Conservation (phyloP, 1,284 basidiomycete genomes). For the Sanghuangporus weigelae region DNA sequence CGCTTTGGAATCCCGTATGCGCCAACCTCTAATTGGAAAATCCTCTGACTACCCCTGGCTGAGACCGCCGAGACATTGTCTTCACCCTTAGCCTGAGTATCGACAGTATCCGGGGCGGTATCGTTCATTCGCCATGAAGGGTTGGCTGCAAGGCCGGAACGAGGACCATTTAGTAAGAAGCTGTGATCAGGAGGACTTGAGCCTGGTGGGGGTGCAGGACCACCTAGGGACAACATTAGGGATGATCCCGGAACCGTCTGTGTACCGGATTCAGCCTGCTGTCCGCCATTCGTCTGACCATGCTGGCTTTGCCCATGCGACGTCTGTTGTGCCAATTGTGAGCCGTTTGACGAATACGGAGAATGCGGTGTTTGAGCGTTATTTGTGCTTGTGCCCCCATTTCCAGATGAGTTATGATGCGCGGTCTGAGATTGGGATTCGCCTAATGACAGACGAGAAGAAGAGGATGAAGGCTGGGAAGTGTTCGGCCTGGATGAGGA, state of each 20-base stretch:
- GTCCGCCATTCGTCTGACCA: slow-evolving; percentile 6
- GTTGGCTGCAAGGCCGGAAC: background rate
- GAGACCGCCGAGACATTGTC: background rate
- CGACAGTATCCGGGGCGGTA: background rate
- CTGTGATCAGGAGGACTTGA: slow-evolving; percentile 9
- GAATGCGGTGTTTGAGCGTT: slow-evolving; percentile 7
- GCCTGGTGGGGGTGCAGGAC: slow-evolving; percentile 7
- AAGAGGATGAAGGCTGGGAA: background rate
- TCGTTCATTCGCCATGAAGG: background rate
- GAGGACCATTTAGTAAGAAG: slow-evolving; percentile 2
- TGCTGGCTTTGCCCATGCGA: slow-evolving; percentile 4
- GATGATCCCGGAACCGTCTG: slow-evolving; percentile 12
- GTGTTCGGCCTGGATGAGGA: slow-evolving; percentile 7
- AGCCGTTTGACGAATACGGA: background rate
- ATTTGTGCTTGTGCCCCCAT: background rate
- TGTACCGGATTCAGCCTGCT: slow-evolving; percentile 5
- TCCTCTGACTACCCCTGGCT: background rate
- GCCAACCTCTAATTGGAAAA: slow-evolving; percentile 64
- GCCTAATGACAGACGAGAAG: slow-evolving; percentile 3
- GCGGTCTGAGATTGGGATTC: slow-evolving; percentile 4
- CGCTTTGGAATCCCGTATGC: slow-evolving; percentile 64
- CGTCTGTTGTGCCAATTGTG: background rate
- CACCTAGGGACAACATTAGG: slow-evolving; percentile 1
- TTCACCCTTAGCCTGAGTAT: background rate
- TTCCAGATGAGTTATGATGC: background rate